Percentiles rank a stretch among this genome's conserved stretches.
Evolutionary conservation across 352 stramenopile species (phyloP).

Genomic region (Pythium insidiosum): DNA sequence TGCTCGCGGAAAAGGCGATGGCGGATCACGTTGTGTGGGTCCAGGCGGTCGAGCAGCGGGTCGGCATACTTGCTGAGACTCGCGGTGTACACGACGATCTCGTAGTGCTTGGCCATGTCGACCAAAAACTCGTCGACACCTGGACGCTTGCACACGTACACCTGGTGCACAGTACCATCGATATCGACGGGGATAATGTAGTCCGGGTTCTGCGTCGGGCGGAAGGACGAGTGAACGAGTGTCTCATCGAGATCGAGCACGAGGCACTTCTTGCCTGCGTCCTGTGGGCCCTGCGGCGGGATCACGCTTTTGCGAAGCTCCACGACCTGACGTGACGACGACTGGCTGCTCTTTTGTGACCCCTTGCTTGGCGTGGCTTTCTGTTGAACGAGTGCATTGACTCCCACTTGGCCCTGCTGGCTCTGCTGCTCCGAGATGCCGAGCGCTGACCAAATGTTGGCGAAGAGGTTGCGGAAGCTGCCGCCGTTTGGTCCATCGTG

Average conservation of each 20-base stretch:
- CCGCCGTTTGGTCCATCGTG: constrained; percentile 23
- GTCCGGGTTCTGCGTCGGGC: constrained; percentile 89
- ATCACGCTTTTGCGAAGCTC: constrained; percentile 59
- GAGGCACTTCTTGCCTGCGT: constrained; percentile 83
- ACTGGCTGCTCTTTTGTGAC: constrained; percentile 1
- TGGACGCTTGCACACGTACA: constrained; percentile 89
- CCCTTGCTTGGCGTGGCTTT: constrained; percentile 10
- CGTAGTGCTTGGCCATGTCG: constrained; percentile 94
- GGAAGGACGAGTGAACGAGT: constrained; percentile 96
- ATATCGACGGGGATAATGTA: constrained; percentile 98
- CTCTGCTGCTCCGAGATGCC: constrained; percentile 56
- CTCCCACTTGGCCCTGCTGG: too few species aligned
- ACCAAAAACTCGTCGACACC: constrained; percentile 95
- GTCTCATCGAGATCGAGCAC: constrained; percentile 98
- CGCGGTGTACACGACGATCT: constrained; percentile 98
- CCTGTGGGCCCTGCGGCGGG: constrained; percentile 24
- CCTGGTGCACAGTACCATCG: constrained; percentile 77
- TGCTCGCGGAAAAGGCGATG: constrained; percentile 90
- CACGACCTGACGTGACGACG: constrained; percentile 21
- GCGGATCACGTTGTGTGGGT: constrained; percentile 87
- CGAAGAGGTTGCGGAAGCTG: constrained; percentile 55
- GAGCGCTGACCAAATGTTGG: constrained; percentile 60
- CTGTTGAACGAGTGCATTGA: constrained; percentile 10
- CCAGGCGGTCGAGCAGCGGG: constrained; percentile 94
- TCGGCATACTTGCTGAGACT: constrained; percentile 97